These are phyloP conservation scores for Atkinsonella hypoxylon DNA, from an alignment of 2,329 filamentous ascomycete genomes.

Conservation along the genomic window DNA sequence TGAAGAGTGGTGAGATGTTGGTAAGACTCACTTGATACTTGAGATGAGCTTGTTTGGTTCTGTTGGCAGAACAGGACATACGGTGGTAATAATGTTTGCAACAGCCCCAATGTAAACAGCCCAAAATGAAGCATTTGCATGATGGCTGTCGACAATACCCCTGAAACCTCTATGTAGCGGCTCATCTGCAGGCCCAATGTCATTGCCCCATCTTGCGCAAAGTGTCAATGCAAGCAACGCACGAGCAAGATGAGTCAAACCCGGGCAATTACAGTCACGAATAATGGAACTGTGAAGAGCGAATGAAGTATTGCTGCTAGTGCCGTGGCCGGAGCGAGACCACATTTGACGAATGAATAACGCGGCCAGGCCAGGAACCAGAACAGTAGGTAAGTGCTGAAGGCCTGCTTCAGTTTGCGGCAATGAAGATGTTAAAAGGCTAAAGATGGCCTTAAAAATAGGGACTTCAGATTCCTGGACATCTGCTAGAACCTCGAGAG, in stretches of 20 bases:
- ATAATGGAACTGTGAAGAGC: constrained; percentile 63
- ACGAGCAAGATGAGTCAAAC: constrained; percentile 59
- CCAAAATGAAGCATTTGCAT: constrained; percentile 35
- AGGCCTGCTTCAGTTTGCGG: constrained; percentile 24
- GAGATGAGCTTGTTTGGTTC: constrained; percentile 21
- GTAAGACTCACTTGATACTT: constrained; percentile 25
- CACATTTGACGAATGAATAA: constrained; percentile 41
- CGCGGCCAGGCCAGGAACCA: constrained; percentile 29
- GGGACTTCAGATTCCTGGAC: constrained; percentile 15
- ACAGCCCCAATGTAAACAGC: constrained; percentile 40
- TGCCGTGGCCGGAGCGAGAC: constrained; percentile 35
- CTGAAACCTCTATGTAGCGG: constrained; percentile 31
- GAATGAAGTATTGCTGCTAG: constrained; percentile 47
- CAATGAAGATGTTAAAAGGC: constrained; percentile 28
- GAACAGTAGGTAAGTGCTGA: constrained; percentile 26
- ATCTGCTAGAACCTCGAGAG: constrained; percentile 35
- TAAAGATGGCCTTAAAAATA: constrained; percentile 25
- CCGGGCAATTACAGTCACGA: constrained; percentile 56
- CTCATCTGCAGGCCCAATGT: constrained; percentile 36
- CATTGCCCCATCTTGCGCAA: constrained; percentile 63
- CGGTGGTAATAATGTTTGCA: constrained; percentile 28
- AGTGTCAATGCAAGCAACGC: constrained; percentile 60
- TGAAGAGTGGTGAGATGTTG: background rate
- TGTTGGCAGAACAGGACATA: constrained; percentile 31
- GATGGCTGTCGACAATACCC: constrained; percentile 25